Evolutionary conservation across 495 filamentous ascomycete species (phyloP), one percentile per base, ranked within the genome.

Genomic region (Aspergillus cristatus): DNA sequence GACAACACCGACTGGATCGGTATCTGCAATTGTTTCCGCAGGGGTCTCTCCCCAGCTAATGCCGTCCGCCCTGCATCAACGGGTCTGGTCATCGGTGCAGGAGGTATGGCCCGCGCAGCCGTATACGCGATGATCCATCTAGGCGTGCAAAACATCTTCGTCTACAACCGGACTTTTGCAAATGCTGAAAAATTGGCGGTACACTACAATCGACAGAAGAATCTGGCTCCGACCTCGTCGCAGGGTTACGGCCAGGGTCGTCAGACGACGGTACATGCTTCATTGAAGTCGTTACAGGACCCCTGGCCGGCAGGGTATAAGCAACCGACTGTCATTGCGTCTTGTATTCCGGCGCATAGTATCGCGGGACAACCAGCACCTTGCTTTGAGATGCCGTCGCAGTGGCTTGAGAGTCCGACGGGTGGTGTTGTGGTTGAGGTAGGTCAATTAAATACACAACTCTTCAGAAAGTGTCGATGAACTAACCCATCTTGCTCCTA

Each of bases 1-100:
- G 82, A 88, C 42, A 90, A 90, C 50, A 88, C 82, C 0, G 84
- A 88, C 58, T 90, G 83, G 80, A 82, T 82, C 34, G 78, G 82
- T n/a, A 84, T 88, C 15, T 59, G 70, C 38, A 68, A 70, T 15
- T 84, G 80, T 43, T 70, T 87, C 28, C 72, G 78, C 4, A 70
- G 82, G 28, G 82, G 82, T 20, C 74, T 88, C 18, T 86, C 83
- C 17, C 84, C 84, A 3, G 71, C 78, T 3, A 88, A 90, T 57
- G 79, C 77, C 12, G 74, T 86, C 0, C 76, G 78, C n/a, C 74
- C 72, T 0, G 61, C 76, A 0, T 81, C 79, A 3, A 80, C 77
- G 0, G 82, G 71, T 1, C 65, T 90, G 6, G 75, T 90, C 13
- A 74, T 87, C 40, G 84, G 84, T 15, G 82, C 84, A 8, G 84